Base-by-base conservation (phyloP, 2,329 filamentous ascomycete genomes). In the Fusarium verticillioides region DNA sequence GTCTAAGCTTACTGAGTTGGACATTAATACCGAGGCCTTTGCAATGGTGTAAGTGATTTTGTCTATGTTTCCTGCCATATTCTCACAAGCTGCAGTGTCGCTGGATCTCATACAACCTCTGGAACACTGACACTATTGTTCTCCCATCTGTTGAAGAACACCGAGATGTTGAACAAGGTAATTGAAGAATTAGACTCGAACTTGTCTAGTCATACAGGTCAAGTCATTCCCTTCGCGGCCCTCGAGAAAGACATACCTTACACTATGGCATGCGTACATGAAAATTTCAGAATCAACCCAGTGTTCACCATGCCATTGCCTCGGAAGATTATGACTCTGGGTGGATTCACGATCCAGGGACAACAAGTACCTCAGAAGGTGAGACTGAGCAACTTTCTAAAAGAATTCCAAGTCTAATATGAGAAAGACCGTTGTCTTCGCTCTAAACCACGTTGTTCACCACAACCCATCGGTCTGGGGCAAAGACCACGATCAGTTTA, bases 151-250 rank as follows among this genome's bases (percentile, higher is more conserved):
- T 5, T 37, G 2, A 18, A 5, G 7, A 53, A 26, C 23, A 18
- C 23, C 2, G 9, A 28, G 8, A 9, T 7, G 5, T 10, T 53
- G 6, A 6, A 37, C 0, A 21, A 11, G 4, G 23, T 53, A 5
- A 12, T 21, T 4, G 9, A 21, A 53, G 50, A 53, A 11, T 12
- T 37, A 8, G 34, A 37, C 37, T 16, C 23, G 4, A 37, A 21
- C 3, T 26, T 53, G 0, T 8, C 23, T 7, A 10, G 37, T 9
- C 3, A 37, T 10, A 12, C 6, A 0, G 16, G 18, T 8, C 23
- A 0, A 28, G 50, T n/a, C 2, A n/a, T 28, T 9, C 5, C 50
- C 2, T 53, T 28, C 10, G 4, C 8, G 1, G 6, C 23, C 13
- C 50, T 28, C 15, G 50, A 53, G 34, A 53, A 53, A 11, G 23